A percentile compares a stretch with the other conserved stretches of the same genome.
These are phyloP conservation scores for Calocybe cyanea DNA, from an alignment of 768 basidiomycete genomes.

Conservation along the genomic window DNA sequence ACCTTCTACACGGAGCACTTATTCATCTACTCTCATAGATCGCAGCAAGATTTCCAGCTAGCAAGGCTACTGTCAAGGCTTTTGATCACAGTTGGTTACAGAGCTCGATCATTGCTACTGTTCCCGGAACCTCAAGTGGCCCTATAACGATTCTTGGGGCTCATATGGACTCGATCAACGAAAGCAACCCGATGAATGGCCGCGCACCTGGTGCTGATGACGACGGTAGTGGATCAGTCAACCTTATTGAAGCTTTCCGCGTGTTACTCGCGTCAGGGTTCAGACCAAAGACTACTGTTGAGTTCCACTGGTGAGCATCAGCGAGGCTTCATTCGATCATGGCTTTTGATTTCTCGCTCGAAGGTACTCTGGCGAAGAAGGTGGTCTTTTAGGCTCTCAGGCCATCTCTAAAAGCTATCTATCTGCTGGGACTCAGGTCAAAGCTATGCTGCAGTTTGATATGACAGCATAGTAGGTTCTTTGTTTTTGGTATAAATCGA, in stretches of 20 bases:
- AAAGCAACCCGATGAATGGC: conserved; percentile 20
- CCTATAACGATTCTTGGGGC: conserved; percentile 23
- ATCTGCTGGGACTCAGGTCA: conserved; percentile 33
- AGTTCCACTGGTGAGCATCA: conserved; percentile 44
- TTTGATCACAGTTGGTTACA: conserved; percentile 16
- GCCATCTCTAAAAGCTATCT: conserved; percentile 44
- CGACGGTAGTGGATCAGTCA: conserved; percentile 39
- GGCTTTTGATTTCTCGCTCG: neutral
- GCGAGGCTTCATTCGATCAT: too few species aligned
- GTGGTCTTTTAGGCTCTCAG: conserved; percentile 45
- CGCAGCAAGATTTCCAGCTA: conserved; percentile 15
- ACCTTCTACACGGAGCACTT: neutral
- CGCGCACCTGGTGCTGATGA: conserved; percentile 36
- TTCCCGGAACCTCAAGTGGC: conserved; percentile 15
- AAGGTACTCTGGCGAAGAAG: conserved; percentile 39
- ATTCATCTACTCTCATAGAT: conserved; percentile 13
- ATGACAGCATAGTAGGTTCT: conserved; percentile 35
- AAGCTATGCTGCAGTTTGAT: conserved; percentile 43
- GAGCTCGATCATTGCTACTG: conserved; percentile 19
- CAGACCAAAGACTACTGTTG: conserved; percentile 36
- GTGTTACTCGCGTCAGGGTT: conserved; percentile 38
- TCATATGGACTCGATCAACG: conserved; percentile 27
- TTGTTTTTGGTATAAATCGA: neutral
- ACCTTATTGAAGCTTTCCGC: conserved; percentile 42
- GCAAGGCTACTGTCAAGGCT: conserved; percentile 19